These are phyloP conservation scores for Sarcodon aspratus DNA, from an alignment of 768 basidiomycete species.

Conservation along the genomic window DNA sequence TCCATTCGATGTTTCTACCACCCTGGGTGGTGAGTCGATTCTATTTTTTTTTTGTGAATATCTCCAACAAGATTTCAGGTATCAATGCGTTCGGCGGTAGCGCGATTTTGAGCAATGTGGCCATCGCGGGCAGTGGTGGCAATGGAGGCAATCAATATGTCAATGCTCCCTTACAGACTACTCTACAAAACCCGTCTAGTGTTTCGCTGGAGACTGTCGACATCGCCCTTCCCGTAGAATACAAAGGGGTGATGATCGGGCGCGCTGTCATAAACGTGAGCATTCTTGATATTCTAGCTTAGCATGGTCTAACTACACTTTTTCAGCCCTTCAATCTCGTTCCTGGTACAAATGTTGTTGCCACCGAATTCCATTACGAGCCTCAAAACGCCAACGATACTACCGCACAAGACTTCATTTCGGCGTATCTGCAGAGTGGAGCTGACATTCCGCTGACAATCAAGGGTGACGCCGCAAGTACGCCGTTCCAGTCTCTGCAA, in stretches of 20 bases:
- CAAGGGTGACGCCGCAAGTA: conserved; percentile 45
- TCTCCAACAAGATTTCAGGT: conserved; percentile 20
- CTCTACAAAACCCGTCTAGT: conserved; percentile 57
- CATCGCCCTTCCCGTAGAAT: conserved; percentile 47
- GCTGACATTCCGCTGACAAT: conserved; percentile 38
- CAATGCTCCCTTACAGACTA: conserved; percentile 42
- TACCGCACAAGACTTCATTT: conserved; percentile 49
- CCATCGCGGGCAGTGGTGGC: conserved; percentile 55
- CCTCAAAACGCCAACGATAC: conserved; percentile 59
- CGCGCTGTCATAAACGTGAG: conserved; percentile 47
- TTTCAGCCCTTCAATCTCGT: conserved; percentile 40
- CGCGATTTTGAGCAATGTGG: conserved; percentile 42
- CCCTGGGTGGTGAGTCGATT: conserved; percentile 31
- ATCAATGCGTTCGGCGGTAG: conserved; percentile 47
- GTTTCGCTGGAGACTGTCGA: conserved; percentile 48
- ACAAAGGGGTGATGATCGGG: conserved; percentile 44
- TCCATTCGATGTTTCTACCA: conserved; percentile 47
- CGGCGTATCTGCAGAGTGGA: conserved; percentile 44
- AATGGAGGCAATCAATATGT: conserved; percentile 49
- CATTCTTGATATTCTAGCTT: not conserved
- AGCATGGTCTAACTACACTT: not conserved
- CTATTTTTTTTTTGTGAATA: not conserved
- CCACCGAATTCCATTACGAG: conserved; percentile 57
- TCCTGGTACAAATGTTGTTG: conserved; percentile 42
- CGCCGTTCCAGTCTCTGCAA: conserved; percentile 50